Evolutionary conservation across 192 early-diverging fungal species (phyloP).

Genomic region (Cetraspora pellucida): DNA sequence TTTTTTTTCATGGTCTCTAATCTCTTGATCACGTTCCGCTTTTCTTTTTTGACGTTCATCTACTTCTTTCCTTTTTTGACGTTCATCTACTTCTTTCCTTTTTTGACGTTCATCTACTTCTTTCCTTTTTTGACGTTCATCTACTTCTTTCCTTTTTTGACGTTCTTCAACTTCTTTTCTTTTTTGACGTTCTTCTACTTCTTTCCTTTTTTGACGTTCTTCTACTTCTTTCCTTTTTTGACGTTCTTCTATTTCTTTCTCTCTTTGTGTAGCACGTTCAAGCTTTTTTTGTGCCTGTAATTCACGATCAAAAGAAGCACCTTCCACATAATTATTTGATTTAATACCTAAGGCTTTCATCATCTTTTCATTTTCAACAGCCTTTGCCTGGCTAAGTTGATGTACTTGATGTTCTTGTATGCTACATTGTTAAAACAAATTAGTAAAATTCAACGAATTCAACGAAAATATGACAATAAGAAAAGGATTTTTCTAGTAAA

Average conservation of each 20-base stretch:
- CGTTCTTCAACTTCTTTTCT: no score
- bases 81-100: no score
- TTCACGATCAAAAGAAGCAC: conserved; percentile 77
- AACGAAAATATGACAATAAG: background rate
- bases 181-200: no score
- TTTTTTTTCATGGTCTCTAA: no score
- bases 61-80: no score
- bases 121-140: no score
- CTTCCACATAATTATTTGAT: conserved; percentile 64
- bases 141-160: no score
- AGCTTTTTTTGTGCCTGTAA: conserved; percentile 55
- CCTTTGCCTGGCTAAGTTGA: conserved; percentile 70
- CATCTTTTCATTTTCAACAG: conserved; percentile 64
- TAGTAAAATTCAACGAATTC: conserved; percentile 20
- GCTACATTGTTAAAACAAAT: conserved; percentile 27
- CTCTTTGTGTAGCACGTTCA: conserved; percentile 42
- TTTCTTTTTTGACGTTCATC: no score
- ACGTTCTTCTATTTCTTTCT: conserved; percentile 42
- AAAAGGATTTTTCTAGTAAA: background rate
- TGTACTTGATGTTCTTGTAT: conserved; percentile 71
- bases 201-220: no score
- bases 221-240: conserved; percentile 6
- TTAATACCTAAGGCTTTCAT: conserved; percentile 70
- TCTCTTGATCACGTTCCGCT: no score
- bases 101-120: no score